Evolutionary conservation across 2,329 filamentous ascomycete species (phyloP), one percentile per base, ranked within the genome.

Genomic region (Diplodia intermedia): DNA sequence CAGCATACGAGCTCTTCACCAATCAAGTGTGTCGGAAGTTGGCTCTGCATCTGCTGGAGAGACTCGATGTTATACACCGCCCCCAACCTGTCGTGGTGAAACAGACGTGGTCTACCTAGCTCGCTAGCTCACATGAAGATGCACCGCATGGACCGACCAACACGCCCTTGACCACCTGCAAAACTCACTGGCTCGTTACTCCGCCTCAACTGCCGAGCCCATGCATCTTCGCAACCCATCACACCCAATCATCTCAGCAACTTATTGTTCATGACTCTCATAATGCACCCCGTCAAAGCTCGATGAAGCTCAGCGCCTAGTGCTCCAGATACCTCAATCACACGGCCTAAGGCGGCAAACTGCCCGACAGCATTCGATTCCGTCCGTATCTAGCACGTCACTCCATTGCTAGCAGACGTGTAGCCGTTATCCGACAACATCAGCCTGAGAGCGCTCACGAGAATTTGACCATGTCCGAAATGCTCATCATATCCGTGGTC

Each of bases 381-480:
- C 43, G 43, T 47, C 18, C 43, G 18, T 20, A 14, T 20, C 76
- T 0, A 76, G 81, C 65, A 70, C 74, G 1, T 56, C 70, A 0
- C 3, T 26, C 26, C 26, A 26, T 26, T 26, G 26, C 26, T 26
- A 26, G 26, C 26, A 26, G 26, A 26, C 26, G 4, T 26, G 26
- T 26, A 26, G 33, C 33, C 33, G 9, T 11, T 36, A 4, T 11
- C 7, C 7, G 33, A 36, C 33, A 36, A 8, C 33, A 36, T 33
- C 31, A 33, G 31, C 31, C 8, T 8, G 33, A 26, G 4, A 26
- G 26, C 26, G 26, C 26, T 26, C 4, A 26, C 26, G 26, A 26
- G 26, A 26, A 26, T 26, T 26, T 26, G 26, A 26, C 26, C 3
- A 26, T 26, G 26, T 26, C 26, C 26, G 26, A 26, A 26, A 26